Base-by-base conservation (phyloP, 2,329 filamentous ascomycete genomes). In the Alternaria gansuensis region DNA sequence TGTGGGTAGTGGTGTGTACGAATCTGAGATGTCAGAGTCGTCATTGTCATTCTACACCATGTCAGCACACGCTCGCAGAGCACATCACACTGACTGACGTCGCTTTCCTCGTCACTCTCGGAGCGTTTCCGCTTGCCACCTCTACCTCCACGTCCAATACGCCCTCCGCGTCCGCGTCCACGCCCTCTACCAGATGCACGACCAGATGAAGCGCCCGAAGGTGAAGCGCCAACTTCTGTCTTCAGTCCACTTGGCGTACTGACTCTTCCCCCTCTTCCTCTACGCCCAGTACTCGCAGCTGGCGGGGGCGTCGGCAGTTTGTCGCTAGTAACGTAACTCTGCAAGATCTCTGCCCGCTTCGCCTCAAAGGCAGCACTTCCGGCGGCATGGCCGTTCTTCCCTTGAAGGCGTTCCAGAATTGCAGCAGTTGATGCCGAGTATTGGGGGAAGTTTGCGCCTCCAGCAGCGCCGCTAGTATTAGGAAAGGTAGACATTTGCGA, bases 1-100 rank as follows among this genome's bases (percentile, higher is more conserved):
- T 29, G 87, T 90, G 3, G 85, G 83, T 17, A 85, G 79, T 21
- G 83, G 82, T 8, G 84, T 84, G 62, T 85, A 82, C 46, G 82
- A 78, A 49, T 72, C 69, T 21, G 78, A 79, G 44, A 77, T 73
- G 51, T 79, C 77, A 8, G 77, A 79, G 50, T 78, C 76, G 49
- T 61, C 56, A n/a, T 70, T 63, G 45, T 66, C 64, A 62, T 75
- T 65, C 69, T 75, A 53, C 59, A 54, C 17, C 28, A 41, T 34
- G 64, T 74, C 54, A 73, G 66, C 59, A 50, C 31, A 10, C 11
- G 51, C 29, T 49, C 55, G 17, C 51, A 46, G 8, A 24, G 43
- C 29, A 44, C 33, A 43, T n/a, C 40, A n/a, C 34, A 36, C 14
- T 54, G 44, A 70, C 73, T 73, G 57, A 76, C 75, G 62, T 78